These are phyloP conservation scores for Camelina laxa DNA, from an alignment of 345 rosid species.

Conservation along the genomic window DNA sequence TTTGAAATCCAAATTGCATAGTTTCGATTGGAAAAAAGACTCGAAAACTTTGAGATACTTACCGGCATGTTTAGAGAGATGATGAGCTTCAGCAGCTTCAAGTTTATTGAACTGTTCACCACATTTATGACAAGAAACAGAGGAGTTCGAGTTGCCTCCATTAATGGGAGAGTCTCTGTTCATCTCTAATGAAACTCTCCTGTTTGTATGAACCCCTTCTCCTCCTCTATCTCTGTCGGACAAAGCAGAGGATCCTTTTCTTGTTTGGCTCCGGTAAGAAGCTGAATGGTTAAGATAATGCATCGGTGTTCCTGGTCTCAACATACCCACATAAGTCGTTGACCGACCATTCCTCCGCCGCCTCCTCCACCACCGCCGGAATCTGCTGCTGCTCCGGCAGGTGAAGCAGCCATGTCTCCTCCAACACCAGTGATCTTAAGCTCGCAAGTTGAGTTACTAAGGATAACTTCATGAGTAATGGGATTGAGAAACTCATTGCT, in stretches of 20 bases:
- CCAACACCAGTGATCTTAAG: conserved; percentile 89
- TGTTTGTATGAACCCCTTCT: conserved; percentile 53
- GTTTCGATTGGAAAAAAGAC: neutral
- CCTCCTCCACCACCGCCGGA: conserved; percentile 36
- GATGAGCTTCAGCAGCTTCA: conserved; percentile 97
- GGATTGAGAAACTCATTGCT: conserved; percentile 99
- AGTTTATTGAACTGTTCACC: conserved; percentile 90
- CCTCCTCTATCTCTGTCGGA: conserved; percentile 55
- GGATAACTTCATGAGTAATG: conserved; percentile 90
- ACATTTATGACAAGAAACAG: conserved; percentile 91
- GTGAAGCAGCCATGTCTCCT: conserved; percentile 65
- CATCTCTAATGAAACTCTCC: conserved; percentile 61
- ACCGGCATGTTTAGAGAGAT: conserved; percentile 99
- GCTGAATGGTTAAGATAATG: conserved; percentile 65
- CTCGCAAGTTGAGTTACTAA: conserved; percentile 92
- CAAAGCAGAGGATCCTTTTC: conserved; percentile 55
- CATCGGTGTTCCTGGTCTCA: conserved; percentile 95
- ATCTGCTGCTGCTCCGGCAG: conserved; percentile 38
- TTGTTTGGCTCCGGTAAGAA: conserved; percentile 59
- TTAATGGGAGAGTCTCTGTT: conserved; percentile 51
- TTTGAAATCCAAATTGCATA: conserved; percentile 2
- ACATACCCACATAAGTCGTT: conserved; percentile 79
- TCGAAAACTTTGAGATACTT: conserved; percentile 18
- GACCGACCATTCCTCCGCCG: conserved; percentile 45
- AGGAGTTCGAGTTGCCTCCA: conserved; percentile 46